Base-by-base conservation (phyloP, 2,329 filamentous ascomycete genomes). In the Microdochium bolleyi region DNA sequence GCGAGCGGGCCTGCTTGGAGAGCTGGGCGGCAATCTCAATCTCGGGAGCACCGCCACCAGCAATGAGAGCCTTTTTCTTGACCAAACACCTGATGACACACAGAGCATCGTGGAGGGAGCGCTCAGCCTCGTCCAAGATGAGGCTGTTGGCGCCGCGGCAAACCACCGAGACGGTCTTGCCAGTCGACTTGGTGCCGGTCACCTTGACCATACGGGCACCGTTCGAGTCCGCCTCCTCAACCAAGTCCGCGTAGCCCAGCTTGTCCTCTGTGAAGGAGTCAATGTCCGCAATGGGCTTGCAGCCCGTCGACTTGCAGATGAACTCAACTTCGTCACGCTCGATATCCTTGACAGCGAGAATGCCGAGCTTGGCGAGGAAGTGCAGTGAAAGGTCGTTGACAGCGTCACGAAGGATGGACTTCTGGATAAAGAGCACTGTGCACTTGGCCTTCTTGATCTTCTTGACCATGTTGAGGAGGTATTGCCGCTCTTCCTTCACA, bases 391-490 rank as follows among this genome's bases (percentile, higher is more conserved):
- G 81, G 64, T 99, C 94, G 76, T 99, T 99, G 70, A 99, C 92
- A 34, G 94, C 94, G 65, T 99, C 94, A 62, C 94, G 86, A 54
- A 99, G 84, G 62, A 99, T 99, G 14, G 92, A 97, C 76, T 99
- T 99, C 68, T 99, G 94, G 62, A 99, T 97, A 61, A 99, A 79
- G 48, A 97, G 84, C 46, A 99, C 94, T 65, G 99, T 99, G 77
- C 94, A 99, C 79, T 97, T 99, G 61, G 94, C 92, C 81, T 97
- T 99, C 77, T 97, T 96, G 73, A 99, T 99, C 82, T 97, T 99
- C 83, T 99, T 97, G 68, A 95, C 92, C 84, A 99, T 89, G 78
- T 97, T 97, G 54, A 99, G 82, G 58, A 99, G 83, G 73, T 99
- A 99, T 62, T 94, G 89, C 61, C 94, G 89, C 78, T 99, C 94